Base-by-base conservation (phyloP, 1,284 basidiomycete genomes). In the Moesziomyces antarcticus region DNA sequence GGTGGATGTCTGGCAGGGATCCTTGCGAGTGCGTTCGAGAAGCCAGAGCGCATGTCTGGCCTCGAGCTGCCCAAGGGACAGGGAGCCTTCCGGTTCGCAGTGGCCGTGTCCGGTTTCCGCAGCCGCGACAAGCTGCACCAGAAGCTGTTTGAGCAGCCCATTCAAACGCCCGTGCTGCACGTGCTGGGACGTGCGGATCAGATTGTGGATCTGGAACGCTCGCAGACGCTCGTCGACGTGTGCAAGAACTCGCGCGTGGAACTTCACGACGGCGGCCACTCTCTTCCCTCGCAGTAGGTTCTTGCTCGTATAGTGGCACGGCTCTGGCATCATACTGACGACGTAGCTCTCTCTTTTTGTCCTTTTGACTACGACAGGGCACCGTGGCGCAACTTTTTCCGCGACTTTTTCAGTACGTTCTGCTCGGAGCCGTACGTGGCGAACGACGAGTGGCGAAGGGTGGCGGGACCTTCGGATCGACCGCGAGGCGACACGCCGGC, bases 241-340 rank as follows among this genome's bases (percentile, higher is more conserved):
- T 77, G 73, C 50, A 58, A 56, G 25, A 72, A 82, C 30, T 69
- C 75, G 0, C 62, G 82, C n/a, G 73, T 84, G 9, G 79, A 81
- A 57, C 54, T 67, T 14, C 82, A 84, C 63, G 75, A 78, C n/a
- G 81, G 82, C 42, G 82, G 82, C 37, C 82, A 84, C 59, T 74
- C 76, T 24, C 46, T 81, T 3, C 82, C 82, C 46, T 79, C 81
- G 16, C 75, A 80, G 77, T 77, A 56, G 42, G 51, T 60, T 22
- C 24, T 41, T 4, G 5, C 30, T 24, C 16, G 16, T 22, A 18
- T 20, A 10, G 7, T 3, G n/a, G 25, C n/a, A 21, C 45, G 20
- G 47, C 41, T 27, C 44, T 41, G 53, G 30, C 20, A 41, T 35
- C 21, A n/a, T 45, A 13, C 18, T 48, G 30, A 37, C 8, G 30